Percentiles rank a stretch among this genome's conserved stretches.
phyloP scores from a whole-genome alignment of 2,329 filamentous ascomycete species.

The Cytospora piceae region DNA sequence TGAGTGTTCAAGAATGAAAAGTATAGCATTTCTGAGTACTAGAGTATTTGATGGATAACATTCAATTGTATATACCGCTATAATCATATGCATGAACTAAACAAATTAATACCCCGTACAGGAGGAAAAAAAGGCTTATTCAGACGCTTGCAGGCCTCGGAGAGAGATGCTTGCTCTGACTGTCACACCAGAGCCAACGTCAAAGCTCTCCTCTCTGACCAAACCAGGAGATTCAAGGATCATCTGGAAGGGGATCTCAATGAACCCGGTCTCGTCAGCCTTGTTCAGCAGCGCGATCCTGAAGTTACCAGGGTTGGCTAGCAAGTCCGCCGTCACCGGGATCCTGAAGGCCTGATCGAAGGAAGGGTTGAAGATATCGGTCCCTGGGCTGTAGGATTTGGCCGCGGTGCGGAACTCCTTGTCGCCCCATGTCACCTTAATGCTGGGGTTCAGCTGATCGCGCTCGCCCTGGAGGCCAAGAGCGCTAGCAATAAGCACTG shows the following conservation, averaged over 20 bases:
- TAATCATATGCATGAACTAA: neutral
- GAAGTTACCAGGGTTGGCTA: constrained; percentile 37
- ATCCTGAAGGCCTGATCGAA: constrained; percentile 51
- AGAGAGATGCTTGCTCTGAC: constrained; percentile 44
- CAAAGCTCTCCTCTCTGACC: constrained; percentile 40
- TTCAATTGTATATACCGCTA: neutral
- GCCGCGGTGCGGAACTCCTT: constrained; percentile 47
- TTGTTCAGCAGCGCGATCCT: constrained; percentile 42
- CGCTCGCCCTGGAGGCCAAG: constrained; percentile 47
- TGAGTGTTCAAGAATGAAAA: neutral
- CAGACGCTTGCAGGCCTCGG: constrained; percentile 36
- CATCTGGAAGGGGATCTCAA: constrained; percentile 43
- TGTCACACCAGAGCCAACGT: constrained; percentile 41
- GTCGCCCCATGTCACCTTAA: constrained; percentile 48
- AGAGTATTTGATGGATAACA: neutral
- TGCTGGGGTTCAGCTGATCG: constrained; percentile 49
- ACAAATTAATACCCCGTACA: neutral
- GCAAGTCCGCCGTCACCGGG: constrained; percentile 41
- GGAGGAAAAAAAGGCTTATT: constrained; percentile 14
- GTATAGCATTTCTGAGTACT: neutral
- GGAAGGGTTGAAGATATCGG: constrained; percentile 52
- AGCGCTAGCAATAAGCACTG: constrained; percentile 48
- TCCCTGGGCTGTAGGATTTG: constrained; percentile 48
- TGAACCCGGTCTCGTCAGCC: constrained; percentile 39
- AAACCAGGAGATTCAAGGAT: constrained; percentile 40